Evolutionary conservation across 2,329 filamentous ascomycete genomes (phyloP), one percentile per base, ranked within the genome.

Genomic region (Diaporthe caulivora): DNA sequence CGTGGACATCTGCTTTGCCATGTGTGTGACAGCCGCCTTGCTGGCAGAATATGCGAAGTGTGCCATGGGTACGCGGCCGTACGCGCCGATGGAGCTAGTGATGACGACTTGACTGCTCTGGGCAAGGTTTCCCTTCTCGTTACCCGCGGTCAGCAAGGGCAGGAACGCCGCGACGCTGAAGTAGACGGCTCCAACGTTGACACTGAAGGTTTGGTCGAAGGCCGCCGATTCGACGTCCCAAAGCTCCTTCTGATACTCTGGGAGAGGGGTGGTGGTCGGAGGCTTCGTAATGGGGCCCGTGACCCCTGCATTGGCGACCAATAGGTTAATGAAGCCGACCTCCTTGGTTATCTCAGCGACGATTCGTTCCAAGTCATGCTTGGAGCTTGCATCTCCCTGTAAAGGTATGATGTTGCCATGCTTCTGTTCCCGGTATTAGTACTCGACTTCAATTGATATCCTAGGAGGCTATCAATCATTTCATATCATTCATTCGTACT

Each of bases 161-260:
- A 95, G 82, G 77, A 94, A 93, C 0, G 92, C 92, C 0, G 91
- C 86, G 4, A 91, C 91, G 60, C 89, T 91, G 82, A 92, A 93
- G 81, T 91, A 94, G 0, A 92, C 87, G 17, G 88, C 88, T 0
- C 91, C 89, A 13, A 91, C 88, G 77, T 95, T 93, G n/a, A 89
- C 89, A 62, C 87, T 85, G 80, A 89, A 89, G 0, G 88, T 88
- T 34, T 87, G 80, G 49, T 87, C 87, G 89, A 92, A 93, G 29
- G 24, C 40, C 2, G 26, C 60, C 17, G 58, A 42, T 51, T 67
- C 60, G 9, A 49, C n/a, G 51, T 89, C 84, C 75, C 88, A 83
- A 67, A 89, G 93, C 0, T 90, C 49, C 40, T 72, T 55, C 31
- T 72, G 76, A 11, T 77, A 40, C 31, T 78, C 76, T 0, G 40